Percentiles rank a stretch among this genome's conserved stretches.
Evolutionary conservation across 2,329 filamentous ascomycete species (phyloP).

Genomic region (Trichoderma harzianum): DNA sequence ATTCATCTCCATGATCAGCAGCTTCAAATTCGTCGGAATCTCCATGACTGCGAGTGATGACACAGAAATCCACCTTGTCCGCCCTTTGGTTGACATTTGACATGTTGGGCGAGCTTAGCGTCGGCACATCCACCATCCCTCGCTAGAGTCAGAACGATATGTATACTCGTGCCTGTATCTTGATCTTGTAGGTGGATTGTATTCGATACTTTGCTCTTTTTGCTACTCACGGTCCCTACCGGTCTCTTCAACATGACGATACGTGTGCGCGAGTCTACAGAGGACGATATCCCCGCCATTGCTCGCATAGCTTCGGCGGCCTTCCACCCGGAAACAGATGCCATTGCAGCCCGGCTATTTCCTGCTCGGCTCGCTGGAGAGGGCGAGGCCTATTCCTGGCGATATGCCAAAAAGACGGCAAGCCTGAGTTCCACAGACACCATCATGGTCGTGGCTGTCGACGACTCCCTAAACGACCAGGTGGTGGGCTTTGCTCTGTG

Average conservation of each 20-base stretch:
- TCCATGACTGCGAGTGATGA: not conserved
- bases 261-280: conserved; percentile 24
- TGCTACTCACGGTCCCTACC: not conserved
- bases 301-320: conserved; percentile 25
- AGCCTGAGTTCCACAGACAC: conserved; percentile 17
- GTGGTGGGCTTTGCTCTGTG: conserved; percentile 25
- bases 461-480: conserved; percentile 12
- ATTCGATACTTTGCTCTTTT: not conserved
- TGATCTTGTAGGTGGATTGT: not conserved
- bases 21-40: not conserved
- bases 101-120: conserved; percentile 3
- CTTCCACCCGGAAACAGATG: conserved; percentile 24
- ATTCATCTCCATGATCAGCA: not conserved
- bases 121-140: not conserved
- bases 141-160: not conserved
- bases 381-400: conserved; percentile 18
- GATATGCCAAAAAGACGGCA: conserved; percentile 19
- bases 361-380: conserved; percentile 20
- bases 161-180: not conserved
- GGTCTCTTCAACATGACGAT: conserved; percentile 25
- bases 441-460: conserved; percentile 23
- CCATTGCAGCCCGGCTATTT: conserved; percentile 20
- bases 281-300: conserved; percentile 26
- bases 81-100: conserved; percentile 16
- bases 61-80: not conserved